Percentiles rank a stretch among this genome's conserved stretches.
Conservation (phyloP, 2,329 filamentous ascomycete species). For the Colletotrichum abscissum region DNA sequence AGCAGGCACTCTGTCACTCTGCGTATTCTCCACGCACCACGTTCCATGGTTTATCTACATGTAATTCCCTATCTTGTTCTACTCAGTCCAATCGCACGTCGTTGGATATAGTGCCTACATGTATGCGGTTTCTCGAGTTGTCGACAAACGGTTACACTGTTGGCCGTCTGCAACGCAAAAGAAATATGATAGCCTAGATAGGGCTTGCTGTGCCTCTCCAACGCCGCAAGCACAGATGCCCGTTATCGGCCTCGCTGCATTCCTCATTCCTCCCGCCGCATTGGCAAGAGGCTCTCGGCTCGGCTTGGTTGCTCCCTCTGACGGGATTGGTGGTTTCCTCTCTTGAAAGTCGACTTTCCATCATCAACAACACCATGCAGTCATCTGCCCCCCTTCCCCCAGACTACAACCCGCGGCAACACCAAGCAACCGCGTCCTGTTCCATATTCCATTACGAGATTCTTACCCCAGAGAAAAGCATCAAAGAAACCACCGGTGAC, state of each 20-base stretch:
- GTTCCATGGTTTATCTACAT: neutral
- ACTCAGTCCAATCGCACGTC: neutral
- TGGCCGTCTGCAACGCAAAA: neutral
- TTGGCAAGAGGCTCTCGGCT: neutral
- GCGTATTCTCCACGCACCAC: neutral
- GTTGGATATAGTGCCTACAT: neutral
- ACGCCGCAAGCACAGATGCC: neutral
- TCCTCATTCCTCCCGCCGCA: neutral
- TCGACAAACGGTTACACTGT: neutral
- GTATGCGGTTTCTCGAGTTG: neutral
- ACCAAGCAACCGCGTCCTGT: neutral
- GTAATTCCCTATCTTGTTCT: neutral
- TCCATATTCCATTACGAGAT: constrained; percentile 21
- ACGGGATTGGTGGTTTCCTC: neutral
- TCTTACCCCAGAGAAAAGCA: constrained; percentile 9
- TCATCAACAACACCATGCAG: neutral
- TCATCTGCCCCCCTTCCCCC: neutral
- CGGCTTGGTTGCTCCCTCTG: neutral
- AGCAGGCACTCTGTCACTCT: neutral
- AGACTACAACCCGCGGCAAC: neutral
- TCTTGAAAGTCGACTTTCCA: neutral
- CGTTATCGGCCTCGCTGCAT: constrained; percentile 2
- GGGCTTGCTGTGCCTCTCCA: neutral
- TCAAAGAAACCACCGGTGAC: constrained; percentile 2
- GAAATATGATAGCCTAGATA: constrained; percentile 26